These are phyloP conservation scores for Apiospora hydei DNA, from an alignment of 2,329 filamentous ascomycete genomes.

Conservation along the genomic window DNA sequence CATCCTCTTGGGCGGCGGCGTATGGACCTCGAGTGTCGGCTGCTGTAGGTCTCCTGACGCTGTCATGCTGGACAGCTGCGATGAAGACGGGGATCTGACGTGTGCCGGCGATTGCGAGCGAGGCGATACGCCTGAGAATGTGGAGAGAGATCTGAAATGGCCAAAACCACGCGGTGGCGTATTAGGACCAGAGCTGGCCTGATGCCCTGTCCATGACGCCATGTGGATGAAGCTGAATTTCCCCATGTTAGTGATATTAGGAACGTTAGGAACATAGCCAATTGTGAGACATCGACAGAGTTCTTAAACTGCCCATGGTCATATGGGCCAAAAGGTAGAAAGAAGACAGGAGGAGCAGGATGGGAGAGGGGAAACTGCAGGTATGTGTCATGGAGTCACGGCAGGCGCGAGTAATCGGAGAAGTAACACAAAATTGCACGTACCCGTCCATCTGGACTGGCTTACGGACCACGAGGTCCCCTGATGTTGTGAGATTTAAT, in stretches of 20 bases:
- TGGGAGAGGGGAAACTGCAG: background rate
- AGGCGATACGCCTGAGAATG: slow-evolving; percentile 51
- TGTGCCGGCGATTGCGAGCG: slow-evolving; percentile 47
- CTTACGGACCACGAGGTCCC: slow-evolving; percentile 20
- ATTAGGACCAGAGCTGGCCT: slow-evolving; percentile 29
- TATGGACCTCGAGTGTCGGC: slow-evolving; percentile 25
- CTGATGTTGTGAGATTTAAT: background rate
- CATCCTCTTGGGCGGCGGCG: slow-evolving; percentile 43
- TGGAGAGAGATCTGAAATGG: slow-evolving; percentile 62
- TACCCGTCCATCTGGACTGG: slow-evolving; percentile 24
- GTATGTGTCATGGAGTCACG: background rate
- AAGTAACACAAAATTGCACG: slow-evolving; percentile 15
- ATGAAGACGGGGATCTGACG: slow-evolving; percentile 39
- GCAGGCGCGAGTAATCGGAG: slow-evolving; percentile 6
- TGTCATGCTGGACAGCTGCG: slow-evolving; percentile 48
- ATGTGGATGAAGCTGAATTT: slow-evolving; percentile 59
- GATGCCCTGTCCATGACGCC: slow-evolving; percentile 59
- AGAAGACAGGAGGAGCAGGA: background rate
- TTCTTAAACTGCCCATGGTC: too few relatives aligned
- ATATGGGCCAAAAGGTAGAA: background rate
- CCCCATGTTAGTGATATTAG: slow-evolving; percentile 32
- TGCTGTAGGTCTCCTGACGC: background rate
- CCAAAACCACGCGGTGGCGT: slow-evolving; percentile 50
- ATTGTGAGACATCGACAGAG: background rate
- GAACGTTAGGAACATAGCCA: background rate